Base-by-base conservation (phyloP, 129 eudicot species). In the Centrapalus pauciflorus region DNA sequence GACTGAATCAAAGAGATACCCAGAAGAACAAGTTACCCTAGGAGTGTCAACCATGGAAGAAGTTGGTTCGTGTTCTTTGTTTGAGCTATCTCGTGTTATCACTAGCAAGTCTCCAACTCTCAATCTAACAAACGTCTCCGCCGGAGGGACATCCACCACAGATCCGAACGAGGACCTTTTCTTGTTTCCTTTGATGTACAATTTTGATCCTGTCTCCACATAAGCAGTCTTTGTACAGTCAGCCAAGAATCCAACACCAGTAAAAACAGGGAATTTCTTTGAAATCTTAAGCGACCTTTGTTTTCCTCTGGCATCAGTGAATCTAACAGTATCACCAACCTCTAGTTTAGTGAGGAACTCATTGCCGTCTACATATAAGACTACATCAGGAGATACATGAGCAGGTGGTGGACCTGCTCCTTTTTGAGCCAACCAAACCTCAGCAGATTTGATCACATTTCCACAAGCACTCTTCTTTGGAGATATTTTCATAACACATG, bases 1-100 rank as follows among this genome's bases (percentile, higher is more conserved):
- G 52, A 87, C 91, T 1, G 95, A 87, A 79, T 87, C 95, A 77
- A 84, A 87, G 25, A 87, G 79, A 80, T 87, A 87, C 2, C 86
- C 85, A 27, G 88, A 84, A 14, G 95, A 76, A 76, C 91, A 84
- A 41, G 79, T 81, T 23, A 87, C 76, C 66, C 87, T 81, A 59
- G 82, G 95, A 55, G 67, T 51, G 66, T 70, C 79, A 71, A 19
- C 66, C 28, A 50, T 41, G 23, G 81, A 67, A 70, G 70, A 49
- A 33, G 81, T 48, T 11, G 41, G 21, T 19, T 58, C 34, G 11
- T 68, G 66, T 30, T 70, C 58, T 67, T 81, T 83, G 24, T 79
- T 61, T 62, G 81, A 73, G 75, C 77, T 70, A 66, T 79, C 90
- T 76, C 90, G 81, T 40, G 95, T 66, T 79, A 87, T 81, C 7